phyloP scores from a whole-genome alignment of 306 rosid genomes.

The Prunus mongolica region DNA sequence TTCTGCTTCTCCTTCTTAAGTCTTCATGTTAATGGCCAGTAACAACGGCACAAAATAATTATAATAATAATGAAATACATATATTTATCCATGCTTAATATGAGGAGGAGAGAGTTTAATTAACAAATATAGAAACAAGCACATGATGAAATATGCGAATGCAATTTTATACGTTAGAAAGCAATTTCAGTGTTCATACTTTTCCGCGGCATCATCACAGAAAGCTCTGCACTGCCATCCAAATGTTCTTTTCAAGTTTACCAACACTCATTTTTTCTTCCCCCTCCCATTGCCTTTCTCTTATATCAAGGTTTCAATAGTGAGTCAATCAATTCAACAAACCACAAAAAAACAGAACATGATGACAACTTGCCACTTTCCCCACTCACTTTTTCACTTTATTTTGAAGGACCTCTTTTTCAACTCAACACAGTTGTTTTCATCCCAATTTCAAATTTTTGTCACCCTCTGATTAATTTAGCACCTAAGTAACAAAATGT shows the following conservation, averaged over 20 bases:
- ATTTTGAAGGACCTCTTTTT: constrained; percentile 38
- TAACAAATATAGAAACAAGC: no score
- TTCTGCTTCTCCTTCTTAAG: constrained; percentile 5
- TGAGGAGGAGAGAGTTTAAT: no score
- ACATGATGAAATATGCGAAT: background rate
- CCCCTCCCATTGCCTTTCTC: constrained; percentile 30
- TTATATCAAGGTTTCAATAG: constrained; percentile 42
- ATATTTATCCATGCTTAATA: no score
- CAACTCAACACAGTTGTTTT: constrained; percentile 32
- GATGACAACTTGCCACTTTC: constrained; percentile 53
- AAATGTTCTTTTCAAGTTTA: background rate
- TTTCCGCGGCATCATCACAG: constrained; percentile 38
- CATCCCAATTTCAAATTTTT: background rate
- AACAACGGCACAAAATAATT: no score
- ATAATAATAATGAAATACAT: background rate
- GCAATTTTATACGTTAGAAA: constrained; percentile 17
- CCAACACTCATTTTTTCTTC: constrained; percentile 1
- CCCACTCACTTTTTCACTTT: constrained; percentile 30
- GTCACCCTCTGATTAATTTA: constrained; percentile 16
- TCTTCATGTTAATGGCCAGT: background rate
- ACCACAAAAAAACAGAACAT: constrained; percentile 25
- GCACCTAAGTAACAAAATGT: constrained; percentile 25
- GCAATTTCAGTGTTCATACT: constrained; percentile 26
- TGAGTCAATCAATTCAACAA: constrained; percentile 39
- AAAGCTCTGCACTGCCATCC: constrained; percentile 3